phyloP scores from a whole-genome alignment of 129 eudicot species.

The Logfia minima region DNA sequence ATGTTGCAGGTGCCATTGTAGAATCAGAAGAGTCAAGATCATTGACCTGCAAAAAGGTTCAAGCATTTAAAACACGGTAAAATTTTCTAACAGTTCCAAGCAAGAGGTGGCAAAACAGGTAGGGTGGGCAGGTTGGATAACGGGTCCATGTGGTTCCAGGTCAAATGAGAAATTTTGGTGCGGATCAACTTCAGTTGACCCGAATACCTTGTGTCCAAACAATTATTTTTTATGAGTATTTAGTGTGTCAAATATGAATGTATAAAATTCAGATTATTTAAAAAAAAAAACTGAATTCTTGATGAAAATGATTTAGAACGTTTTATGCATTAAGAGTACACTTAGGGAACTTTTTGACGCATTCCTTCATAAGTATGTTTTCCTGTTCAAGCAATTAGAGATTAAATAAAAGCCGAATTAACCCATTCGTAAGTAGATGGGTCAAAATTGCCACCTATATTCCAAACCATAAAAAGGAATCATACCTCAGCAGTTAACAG shows the following conservation, averaged over 20 bases:
- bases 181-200: neutral
- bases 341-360: neutral
- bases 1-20: conserved; percentile 49
- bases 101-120: neutral
- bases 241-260: neutral
- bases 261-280: neutral
- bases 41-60: conserved; percentile 49
- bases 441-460: neutral
- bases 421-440: neutral
- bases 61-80: conserved; percentile 21
- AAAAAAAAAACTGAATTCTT: neutral
- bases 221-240: neutral
- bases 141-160: neutral
- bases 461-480: neutral
- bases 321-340: neutral
- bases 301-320: neutral
- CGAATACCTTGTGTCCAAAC: neutral
- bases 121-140: neutral
- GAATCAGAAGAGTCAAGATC: conserved; percentile 60
- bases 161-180: conserved; percentile 4
- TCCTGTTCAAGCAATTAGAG: neutral
- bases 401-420: neutral
- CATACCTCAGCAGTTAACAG: conserved; percentile 69
- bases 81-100: neutral
- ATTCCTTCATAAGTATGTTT: neutral